phyloP scores from a whole-genome alignment of 2,329 filamentous ascomycete species.

The Ophiostoma tasmaniense region DNA sequence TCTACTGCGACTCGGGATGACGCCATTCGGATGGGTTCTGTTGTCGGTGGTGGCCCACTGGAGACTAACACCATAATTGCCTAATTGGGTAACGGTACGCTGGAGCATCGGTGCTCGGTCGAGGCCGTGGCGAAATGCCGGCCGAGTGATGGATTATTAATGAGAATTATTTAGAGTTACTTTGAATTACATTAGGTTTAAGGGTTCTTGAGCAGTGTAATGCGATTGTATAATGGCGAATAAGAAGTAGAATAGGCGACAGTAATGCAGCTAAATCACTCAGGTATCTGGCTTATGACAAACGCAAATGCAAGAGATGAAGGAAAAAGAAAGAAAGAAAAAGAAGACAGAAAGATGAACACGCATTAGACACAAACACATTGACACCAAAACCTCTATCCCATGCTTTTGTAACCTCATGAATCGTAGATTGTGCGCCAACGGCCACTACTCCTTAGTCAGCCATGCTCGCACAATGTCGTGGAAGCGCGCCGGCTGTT shows the following conservation, averaged over 20 bases:
- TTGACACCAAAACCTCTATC: too few species aligned
- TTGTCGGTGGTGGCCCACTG: constrained; percentile 6
- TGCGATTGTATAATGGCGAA: neutral
- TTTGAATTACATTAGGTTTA: too few species aligned
- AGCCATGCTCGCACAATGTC: constrained; percentile 12
- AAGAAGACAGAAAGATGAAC: neutral
- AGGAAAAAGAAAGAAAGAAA: neutral
- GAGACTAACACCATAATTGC: constrained; percentile 15
- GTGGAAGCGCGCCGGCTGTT: constrained; percentile 12
- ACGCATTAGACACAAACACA: too few species aligned
- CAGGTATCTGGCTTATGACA: neutral
- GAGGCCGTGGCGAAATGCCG: constrained; percentile 6
- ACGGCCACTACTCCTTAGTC: neutral
- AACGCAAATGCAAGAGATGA: neutral
- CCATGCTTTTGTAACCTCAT: neutral
- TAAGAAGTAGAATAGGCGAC: neutral
- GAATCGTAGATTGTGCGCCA: neutral
- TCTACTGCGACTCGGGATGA: neutral
- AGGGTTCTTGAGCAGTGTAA: neutral
- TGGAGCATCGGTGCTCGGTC: constrained; percentile 4
- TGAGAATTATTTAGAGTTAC: neutral
- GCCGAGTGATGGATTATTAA: neutral
- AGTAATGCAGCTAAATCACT: neutral
- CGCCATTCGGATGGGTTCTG: constrained; percentile 13
- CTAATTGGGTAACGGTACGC: constrained; percentile 12